Percentiles rank a stretch among this genome's conserved stretches.
These are phyloP conservation scores for Gonium pectorale DNA, from an alignment of 139 green algal species.

Conservation along the genomic window DNA sequence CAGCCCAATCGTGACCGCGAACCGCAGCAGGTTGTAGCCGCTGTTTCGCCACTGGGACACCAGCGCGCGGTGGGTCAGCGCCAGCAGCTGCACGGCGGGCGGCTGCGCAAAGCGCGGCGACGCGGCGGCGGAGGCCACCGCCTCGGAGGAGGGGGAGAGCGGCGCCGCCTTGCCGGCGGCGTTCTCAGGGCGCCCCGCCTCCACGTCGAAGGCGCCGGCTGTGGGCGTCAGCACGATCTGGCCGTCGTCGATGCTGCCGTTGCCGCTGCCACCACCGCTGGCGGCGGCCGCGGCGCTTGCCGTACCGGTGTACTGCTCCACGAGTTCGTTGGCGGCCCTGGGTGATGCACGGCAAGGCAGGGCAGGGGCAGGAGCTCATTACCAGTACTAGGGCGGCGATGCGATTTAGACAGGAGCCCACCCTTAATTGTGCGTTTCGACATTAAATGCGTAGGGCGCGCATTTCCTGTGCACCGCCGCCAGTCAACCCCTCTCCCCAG, in stretches of 20 bases:
- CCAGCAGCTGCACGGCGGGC: not conserved
- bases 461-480: too few species aligned
- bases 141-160: too few species aligned
- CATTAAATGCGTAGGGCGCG: too few species aligned
- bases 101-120: not conserved
- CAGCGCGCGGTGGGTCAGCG: slow-evolving; percentile 29
- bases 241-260: not conserved
- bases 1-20: not conserved
- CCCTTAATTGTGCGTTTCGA: too few species aligned
- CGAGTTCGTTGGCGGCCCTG: not conserved
- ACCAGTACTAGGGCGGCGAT: too few species aligned
- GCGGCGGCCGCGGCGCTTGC: not conserved
- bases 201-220: not conserved
- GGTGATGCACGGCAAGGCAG: too few species aligned
- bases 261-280: too few species aligned
- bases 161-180: not conserved
- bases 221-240: not conserved
- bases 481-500: too few species aligned
- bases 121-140: not conserved
- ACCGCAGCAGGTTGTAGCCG: slow-evolving; percentile 26
- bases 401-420: too few species aligned
- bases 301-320: not conserved
- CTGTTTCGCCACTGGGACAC: slow-evolving; percentile 17
- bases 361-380: too few species aligned
- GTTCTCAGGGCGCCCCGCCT: not conserved